A percentile compares a stretch with the other conserved stretches of the same genome.
Evolutionary conservation across 176 grass and related monocot species (phyloP).

Genomic region (Urochloa ruziziensis): DNA sequence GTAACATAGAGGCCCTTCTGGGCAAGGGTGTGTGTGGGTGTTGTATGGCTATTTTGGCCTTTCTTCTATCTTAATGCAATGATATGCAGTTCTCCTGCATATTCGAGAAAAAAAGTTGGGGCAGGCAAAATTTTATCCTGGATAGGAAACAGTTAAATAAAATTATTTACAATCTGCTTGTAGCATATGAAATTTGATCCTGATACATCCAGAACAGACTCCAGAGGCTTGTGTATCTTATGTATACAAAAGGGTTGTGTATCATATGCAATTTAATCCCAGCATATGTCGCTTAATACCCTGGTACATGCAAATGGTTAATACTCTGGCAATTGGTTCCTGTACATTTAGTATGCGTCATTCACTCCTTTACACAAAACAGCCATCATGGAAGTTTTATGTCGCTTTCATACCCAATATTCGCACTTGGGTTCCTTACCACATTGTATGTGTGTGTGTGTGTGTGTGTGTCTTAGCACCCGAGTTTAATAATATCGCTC

Average conservation of each 20-base stretch:
- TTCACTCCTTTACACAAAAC: neutral
- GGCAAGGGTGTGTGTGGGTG: no score
- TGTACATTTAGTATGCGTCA: neutral
- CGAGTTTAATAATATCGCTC: constrained; percentile 22
- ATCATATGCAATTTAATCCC: neutral
- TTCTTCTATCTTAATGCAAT: no score
- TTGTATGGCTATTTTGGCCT: no score
- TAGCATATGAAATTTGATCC: neutral
- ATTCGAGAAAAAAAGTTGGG: no score
- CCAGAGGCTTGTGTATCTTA: no score
- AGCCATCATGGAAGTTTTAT: neutral
- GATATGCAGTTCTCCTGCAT: no score
- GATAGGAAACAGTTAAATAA: neutral
- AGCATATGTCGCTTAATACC: neutral
- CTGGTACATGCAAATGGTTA: neutral
- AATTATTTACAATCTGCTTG: neutral
- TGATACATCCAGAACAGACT: no score
- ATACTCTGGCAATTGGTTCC: neutral
- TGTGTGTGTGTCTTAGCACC: neutral
- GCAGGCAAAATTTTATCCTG: no score
- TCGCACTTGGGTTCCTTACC: neutral
- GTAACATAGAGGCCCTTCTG: no score
- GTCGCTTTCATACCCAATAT: neutral
- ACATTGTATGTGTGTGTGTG: neutral
- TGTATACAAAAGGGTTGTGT: no score